Conservation (phyloP, 768 basidiomycete species). For the Plicaturopsis crispa region DNA sequence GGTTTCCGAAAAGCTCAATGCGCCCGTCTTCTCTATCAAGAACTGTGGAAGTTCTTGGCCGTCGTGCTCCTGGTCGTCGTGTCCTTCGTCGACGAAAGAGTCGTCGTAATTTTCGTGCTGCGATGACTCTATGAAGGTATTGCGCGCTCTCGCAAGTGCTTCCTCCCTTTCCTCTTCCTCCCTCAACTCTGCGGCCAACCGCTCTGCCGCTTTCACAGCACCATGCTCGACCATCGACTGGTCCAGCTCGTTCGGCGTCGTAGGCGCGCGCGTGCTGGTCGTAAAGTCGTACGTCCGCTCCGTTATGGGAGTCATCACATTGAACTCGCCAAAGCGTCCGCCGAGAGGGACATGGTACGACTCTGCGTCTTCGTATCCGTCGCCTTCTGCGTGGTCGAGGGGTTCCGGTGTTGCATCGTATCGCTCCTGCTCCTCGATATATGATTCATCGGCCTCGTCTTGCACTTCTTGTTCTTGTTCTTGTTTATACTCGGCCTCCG, state of each 20-base stretch:
- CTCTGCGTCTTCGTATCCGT: conserved; percentile 10
- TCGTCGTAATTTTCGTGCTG: too few relatives aligned
- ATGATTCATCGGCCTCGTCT: conserved; percentile 23
- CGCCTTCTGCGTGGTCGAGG: conserved; percentile 12
- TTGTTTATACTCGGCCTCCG: conserved; percentile 14
- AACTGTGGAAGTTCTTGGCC: conserved; percentile 4
- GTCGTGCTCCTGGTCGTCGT: conserved; percentile 2
- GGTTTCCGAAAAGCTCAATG: conserved; percentile 58
- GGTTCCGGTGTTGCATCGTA: conserved; percentile 23
- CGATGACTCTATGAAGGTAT: too few relatives aligned
- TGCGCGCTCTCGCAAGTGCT: too few relatives aligned
- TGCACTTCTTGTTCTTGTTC: conserved; percentile 17
- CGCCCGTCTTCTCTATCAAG: conserved; percentile 56
- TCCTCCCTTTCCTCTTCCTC: conserved; percentile 13
- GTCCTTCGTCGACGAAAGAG: conserved; percentile 9
- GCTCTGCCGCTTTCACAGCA: conserved; percentile 46
- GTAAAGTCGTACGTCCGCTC: conserved; percentile 89
- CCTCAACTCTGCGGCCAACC: conserved; percentile 37
- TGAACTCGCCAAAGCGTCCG: conserved; percentile 74
- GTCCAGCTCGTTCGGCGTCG: conserved; percentile 20
- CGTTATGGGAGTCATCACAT: conserved; percentile 96
- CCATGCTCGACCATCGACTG: conserved; percentile 32
- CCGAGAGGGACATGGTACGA: conserved; percentile 43
- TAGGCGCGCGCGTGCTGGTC: conserved; percentile 42
- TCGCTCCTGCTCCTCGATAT: conserved; percentile 21